A percentile compares a stretch with the other conserved stretches of the same genome.
These are phyloP conservation scores for Polyplosphaeria fusca DNA, from an alignment of 495 filamentous ascomycete species.

Conservation along the genomic window DNA sequence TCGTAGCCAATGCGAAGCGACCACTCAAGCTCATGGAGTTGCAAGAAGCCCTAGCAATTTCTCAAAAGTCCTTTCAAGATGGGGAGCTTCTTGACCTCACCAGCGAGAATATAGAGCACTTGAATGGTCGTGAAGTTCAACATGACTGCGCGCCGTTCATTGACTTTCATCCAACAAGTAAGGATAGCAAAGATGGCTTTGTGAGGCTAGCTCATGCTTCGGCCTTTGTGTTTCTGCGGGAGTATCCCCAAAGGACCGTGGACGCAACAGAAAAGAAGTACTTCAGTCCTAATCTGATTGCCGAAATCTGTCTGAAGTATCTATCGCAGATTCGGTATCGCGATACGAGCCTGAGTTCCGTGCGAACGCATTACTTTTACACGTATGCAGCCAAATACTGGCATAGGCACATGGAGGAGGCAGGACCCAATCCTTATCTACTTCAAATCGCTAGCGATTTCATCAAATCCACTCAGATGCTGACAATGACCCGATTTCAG, in stretches of 20 bases:
- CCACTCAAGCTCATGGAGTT: neutral
- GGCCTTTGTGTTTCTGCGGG: neutral
- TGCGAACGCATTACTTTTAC: neutral
- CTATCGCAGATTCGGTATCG: neutral
- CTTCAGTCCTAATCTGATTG: neutral
- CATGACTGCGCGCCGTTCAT: slow-evolving; percentile 1
- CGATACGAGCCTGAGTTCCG: neutral
- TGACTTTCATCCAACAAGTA: neutral
- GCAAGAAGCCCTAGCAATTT: neutral
- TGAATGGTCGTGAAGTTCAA: neutral
- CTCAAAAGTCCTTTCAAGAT: neutral
- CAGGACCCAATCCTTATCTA: neutral
- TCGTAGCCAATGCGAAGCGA: neutral
- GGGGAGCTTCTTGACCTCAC: neutral
- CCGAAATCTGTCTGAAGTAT: neutral
- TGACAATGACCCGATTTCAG: neutral
- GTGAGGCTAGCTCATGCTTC: neutral
- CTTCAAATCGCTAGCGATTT: neutral
- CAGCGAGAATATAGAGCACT: neutral
- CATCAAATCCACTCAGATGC: neutral
- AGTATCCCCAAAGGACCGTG: neutral
- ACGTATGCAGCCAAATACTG: slow-evolving; percentile 4
- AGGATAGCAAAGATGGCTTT: neutral
- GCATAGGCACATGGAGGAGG: neutral
- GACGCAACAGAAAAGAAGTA: neutral